phyloP scores from a whole-genome alignment of 352 stramenopile species.

The Phytophthora macrochlamydospora region DNA sequence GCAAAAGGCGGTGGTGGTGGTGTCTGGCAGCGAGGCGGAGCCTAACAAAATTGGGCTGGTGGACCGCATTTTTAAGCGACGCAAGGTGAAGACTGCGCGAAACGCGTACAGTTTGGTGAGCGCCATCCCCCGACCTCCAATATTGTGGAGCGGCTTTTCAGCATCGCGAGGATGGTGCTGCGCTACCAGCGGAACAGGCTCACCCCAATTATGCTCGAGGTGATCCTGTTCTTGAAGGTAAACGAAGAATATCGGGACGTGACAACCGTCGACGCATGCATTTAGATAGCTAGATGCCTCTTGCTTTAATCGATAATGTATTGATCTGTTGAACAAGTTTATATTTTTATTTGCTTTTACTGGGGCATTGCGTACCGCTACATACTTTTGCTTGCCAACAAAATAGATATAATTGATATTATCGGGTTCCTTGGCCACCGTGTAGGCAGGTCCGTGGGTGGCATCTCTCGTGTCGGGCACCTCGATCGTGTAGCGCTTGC shows the following conservation, averaged over 20 bases:
- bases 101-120: not conserved
- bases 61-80: not conserved
- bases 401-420: conserved; percentile 10
- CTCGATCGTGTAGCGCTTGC: no score
- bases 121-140: conserved; percentile 5
- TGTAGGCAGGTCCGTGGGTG: no score
- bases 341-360: not conserved
- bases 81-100: not conserved
- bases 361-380: not conserved
- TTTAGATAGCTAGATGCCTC: conserved; percentile 5
- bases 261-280: conserved; percentile 2
- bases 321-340: not conserved
- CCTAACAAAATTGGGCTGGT: no score
- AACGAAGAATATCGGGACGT: conserved; percentile 13
- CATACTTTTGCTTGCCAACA: not conserved
- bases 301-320: not conserved
- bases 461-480: no score
- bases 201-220: not conserved
- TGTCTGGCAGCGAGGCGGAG: no score
- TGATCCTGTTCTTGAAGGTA: conserved; percentile 8
- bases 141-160: conserved; percentile 12
- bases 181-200: conserved; percentile 3
- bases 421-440: not conserved
- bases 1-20: no score
- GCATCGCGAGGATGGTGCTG: not conserved